Conservation (phyloP, 2,329 filamentous ascomycete species). For the Rachicladosporium sp. region DNA sequence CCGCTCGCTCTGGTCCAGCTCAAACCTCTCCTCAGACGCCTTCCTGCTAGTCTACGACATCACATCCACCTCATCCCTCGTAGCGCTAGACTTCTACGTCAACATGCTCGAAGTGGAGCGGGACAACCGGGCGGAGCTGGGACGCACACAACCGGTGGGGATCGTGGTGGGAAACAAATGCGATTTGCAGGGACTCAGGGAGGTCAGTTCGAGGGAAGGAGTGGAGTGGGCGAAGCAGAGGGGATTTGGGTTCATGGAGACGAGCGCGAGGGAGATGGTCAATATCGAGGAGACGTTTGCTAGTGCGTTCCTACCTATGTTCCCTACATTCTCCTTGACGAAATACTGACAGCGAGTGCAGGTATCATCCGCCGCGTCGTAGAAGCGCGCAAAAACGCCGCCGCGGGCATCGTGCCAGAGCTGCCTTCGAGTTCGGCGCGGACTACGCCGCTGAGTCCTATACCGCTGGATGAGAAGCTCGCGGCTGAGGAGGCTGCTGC, state of each 20-base stretch:
- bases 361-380: constrained; percentile 50
- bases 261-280: constrained; percentile 68
- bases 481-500: too few species aligned
- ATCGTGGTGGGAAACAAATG: constrained; percentile 81
- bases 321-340: not conserved
- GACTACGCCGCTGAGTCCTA: constrained; percentile 17
- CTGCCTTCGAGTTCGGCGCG: constrained; percentile 15
- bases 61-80: constrained; percentile 55
- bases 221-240: constrained; percentile 63
- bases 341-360: constrained; percentile 17
- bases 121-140: constrained; percentile 52
- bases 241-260: constrained; percentile 82
- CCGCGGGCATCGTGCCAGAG: constrained; percentile 20
- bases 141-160: constrained; percentile 59
- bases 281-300: constrained; percentile 87
- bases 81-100: constrained; percentile 65
- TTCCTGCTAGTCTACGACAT: constrained; percentile 86
- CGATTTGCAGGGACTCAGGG: constrained; percentile 58
- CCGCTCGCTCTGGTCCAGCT: constrained; percentile 71
- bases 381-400: constrained; percentile 38
- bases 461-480: too few species aligned
- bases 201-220: constrained; percentile 57
- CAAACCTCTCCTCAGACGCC: constrained; percentile 67
- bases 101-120: constrained; percentile 74
- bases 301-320: constrained; percentile 23